phyloP scores from a whole-genome alignment of 768 basidiomycete species.

The Tubosaeta brunneosetosa region DNA sequence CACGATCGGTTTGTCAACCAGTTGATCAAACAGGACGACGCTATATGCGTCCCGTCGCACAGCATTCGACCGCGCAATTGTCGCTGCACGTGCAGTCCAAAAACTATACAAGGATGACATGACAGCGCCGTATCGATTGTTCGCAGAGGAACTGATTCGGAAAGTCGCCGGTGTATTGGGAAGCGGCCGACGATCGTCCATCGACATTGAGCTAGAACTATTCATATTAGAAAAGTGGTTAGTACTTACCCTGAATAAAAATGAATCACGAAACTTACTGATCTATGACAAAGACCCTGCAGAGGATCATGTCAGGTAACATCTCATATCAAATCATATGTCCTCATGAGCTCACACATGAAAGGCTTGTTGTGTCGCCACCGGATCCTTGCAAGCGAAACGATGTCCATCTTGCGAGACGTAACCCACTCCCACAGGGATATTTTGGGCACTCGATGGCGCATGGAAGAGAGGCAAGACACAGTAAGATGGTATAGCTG shows the following conservation, averaged over 20 bases:
- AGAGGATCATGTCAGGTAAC: slow-evolving; percentile 1
- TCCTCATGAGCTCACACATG: slow-evolving; percentile 36
- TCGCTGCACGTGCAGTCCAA: slow-evolving; percentile 48
- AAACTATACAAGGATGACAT: slow-evolving; percentile 52
- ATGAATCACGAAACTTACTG: slow-evolving; percentile 25
- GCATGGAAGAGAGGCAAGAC: slow-evolving; percentile 51
- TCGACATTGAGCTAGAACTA: slow-evolving; percentile 51
- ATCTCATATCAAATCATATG: background rate
- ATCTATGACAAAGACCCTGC: slow-evolving; percentile 53
- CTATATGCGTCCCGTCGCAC: slow-evolving; percentile 52
- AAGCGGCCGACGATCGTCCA: slow-evolving; percentile 41
- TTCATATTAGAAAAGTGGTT: background rate
- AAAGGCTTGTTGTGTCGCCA: slow-evolving; percentile 31
- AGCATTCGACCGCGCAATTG: slow-evolving; percentile 25
- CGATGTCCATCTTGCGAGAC: slow-evolving; percentile 54
- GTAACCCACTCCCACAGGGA: slow-evolving; percentile 38
- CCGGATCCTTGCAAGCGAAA: slow-evolving; percentile 52
- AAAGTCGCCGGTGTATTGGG: slow-evolving; percentile 37
- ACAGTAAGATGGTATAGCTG: slow-evolving; percentile 51
- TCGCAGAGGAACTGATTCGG: slow-evolving; percentile 32
- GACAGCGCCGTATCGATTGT: slow-evolving; percentile 57
- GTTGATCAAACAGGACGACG: slow-evolving; percentile 42
- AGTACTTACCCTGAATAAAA: background rate
- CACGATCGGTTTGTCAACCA: slow-evolving; percentile 20
- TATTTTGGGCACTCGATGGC: slow-evolving; percentile 25